phyloP scores from a whole-genome alignment of 306 rosid species.

The Erythrophleum fordii region DNA sequence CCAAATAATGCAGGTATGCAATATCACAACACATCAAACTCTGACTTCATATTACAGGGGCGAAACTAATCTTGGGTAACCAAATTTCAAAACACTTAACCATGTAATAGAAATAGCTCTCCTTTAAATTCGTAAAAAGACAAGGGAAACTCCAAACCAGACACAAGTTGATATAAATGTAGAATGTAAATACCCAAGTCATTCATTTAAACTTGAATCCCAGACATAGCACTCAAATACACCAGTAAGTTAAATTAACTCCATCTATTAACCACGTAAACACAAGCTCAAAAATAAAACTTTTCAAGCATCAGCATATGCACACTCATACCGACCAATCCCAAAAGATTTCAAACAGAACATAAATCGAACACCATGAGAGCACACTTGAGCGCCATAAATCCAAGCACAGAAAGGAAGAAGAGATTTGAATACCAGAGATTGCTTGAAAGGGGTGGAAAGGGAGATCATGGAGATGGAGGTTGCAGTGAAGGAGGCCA shows the following conservation, averaged over 20 bases:
- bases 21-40: background rate
- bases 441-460: conserved; percentile 39
- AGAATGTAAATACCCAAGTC: background rate
- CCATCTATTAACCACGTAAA: background rate
- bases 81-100: background rate
- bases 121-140: background rate
- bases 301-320: background rate
- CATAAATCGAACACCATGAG: background rate
- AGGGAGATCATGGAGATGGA: conserved; percentile 44
- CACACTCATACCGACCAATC: background rate
- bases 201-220: background rate
- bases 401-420: background rate
- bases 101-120: background rate
- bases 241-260: background rate
- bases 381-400: background rate
- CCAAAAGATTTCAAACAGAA: background rate
- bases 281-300: background rate
- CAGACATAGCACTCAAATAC: background rate
- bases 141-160: background rate
- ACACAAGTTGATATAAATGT: background rate
- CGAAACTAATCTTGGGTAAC: background rate
- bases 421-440: conserved; percentile 41
- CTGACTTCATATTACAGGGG: background rate
- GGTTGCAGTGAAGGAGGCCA: conserved; percentile 56
- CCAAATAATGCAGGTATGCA: background rate